Evolutionary conservation across 305 asterid genomes (phyloP), one percentile per base, ranked within the genome.

Genomic region (Salvia sclarea): DNA sequence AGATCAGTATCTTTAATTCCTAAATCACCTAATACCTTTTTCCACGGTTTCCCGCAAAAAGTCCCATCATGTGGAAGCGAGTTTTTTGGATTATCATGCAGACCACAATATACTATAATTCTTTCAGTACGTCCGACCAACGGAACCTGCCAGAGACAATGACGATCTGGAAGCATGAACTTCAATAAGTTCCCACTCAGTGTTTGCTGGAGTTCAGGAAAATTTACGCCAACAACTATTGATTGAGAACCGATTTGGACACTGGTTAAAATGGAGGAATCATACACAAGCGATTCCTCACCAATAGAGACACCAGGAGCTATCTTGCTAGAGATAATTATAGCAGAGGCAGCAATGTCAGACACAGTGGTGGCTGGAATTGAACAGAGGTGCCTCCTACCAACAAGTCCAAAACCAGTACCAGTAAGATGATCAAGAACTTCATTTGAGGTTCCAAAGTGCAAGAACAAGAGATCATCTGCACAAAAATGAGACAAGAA

Each of bases 101-200:
- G 88, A 71, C 97, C 95, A 78, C 97, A 91, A 77, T 81, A 94
- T 53, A 91, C 97, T 66, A 94, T 78, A 61, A 91, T 87, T 75
- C 88, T 84, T 68, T 86, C 88, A 1, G 83, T 31, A 59, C 55
- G 65, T 72, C 89, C 97, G 52, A 85, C 74, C 78, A 91, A 82
- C 38, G 99, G 96, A 77, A 94, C 98, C 90, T 91, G 96, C 99
- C 99, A 94, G 59, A 94, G 87, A 83, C 99, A 94, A 80, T 89
- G 96, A 17, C 98, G 96, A 77, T 91, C 98, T 16, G 98, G 99
- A 72, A 94, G 95, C 79, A 82, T 81, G 87, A 94, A 94, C 66
- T 78, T 83, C 81, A 83, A 85, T 13, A 87, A 71, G 72, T 68
- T 81, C 67, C 75, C 79, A 55, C 49, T 62, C 24, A 43, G 47